phyloP scores from a whole-genome alignment of 306 rosid species.

The Ziziphus jujuba region DNA sequence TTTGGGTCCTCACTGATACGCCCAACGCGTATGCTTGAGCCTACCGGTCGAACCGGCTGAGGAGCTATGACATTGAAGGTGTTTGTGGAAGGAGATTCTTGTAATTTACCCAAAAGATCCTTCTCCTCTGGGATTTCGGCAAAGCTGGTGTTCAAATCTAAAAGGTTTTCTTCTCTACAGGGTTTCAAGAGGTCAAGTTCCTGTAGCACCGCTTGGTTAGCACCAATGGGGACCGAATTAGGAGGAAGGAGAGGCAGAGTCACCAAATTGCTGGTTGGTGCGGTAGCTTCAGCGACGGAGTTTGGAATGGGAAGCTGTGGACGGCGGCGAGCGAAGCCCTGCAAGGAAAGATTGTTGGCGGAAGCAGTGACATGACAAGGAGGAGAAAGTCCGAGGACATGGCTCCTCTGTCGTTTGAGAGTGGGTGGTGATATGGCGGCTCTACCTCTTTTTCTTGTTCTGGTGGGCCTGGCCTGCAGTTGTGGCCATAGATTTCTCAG shows the following conservation, averaged over 20 bases:
- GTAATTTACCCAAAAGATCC: constrained; percentile 64
- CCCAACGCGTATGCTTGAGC: constrained; percentile 69
- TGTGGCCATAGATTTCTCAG: constrained; percentile 84
- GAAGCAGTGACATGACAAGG: constrained; percentile 47
- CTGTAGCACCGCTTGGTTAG: constrained; percentile 17
- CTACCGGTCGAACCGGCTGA: constrained; percentile 74
- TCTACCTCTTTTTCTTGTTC: constrained; percentile 78
- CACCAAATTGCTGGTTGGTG: constrained; percentile 24
- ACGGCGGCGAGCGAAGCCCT: constrained; percentile 40
- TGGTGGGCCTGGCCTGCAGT: constrained; percentile 83
- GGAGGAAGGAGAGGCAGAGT: constrained; percentile 63
- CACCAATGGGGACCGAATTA: constrained; percentile 7
- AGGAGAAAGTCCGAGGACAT: constrained; percentile 44
- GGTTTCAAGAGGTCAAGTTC: constrained; percentile 30
- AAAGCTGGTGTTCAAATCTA: constrained; percentile 42
- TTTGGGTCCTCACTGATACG: constrained; percentile 44
- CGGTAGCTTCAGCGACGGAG: constrained; percentile 12
- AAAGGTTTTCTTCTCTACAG: constrained; percentile 20
- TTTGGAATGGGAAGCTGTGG: constrained; percentile 44
- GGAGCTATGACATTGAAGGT: constrained; percentile 57
- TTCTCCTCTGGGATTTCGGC: constrained; percentile 64
- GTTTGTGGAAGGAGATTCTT: constrained; percentile 15
- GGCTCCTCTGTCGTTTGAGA: constrained; percentile 55
- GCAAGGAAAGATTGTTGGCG: constrained; percentile 33
- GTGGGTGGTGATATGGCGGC: constrained; percentile 46